Conservation (phyloP, 73 alveolate genomes). For the Paramecium bursaria region DNA sequence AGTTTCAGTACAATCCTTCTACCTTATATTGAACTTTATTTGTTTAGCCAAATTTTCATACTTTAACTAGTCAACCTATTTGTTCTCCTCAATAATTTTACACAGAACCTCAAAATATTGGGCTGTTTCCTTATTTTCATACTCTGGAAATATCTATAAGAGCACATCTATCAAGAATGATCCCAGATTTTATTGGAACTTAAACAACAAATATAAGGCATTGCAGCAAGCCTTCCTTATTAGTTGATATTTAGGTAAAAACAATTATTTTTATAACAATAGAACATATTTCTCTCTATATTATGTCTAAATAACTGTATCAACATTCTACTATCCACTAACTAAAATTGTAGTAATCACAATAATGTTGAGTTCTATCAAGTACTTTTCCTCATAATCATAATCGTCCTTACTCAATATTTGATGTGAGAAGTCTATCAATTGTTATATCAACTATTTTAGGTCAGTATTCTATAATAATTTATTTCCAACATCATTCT, state of each 20-base stretch:
- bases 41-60: slow-evolving; percentile 33
- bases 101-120: slow-evolving; percentile 70
- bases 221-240: slow-evolving; percentile 26
- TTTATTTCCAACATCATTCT: neutral
- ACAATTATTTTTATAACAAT: neutral
- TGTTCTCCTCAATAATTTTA: slow-evolving; percentile 57
- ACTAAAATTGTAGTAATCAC: slow-evolving; percentile 12
- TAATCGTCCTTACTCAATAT: neutral
- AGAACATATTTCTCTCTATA: no score
- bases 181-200: neutral
- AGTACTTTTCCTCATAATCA: neutral
- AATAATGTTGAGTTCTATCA: neutral
- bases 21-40: slow-evolving; percentile 14
- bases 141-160: slow-evolving; percentile 32
- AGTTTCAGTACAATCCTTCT: slow-evolving; percentile 65
- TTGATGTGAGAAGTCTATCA: neutral
- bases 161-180: slow-evolving; percentile 13
- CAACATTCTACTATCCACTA: neutral
- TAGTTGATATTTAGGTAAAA: slow-evolving; percentile 7
- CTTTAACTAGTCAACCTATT: slow-evolving; percentile 51
- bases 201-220: slow-evolving; percentile 9
- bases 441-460: neutral
- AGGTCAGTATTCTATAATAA: neutral
- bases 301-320: no score
- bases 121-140: slow-evolving; percentile 53